Percentiles rank a stretch among this genome's conserved stretches.
Evolutionary conservation across 2,329 filamentous ascomycete genomes (phyloP).

Genomic region (Lachnellula arida): DNA sequence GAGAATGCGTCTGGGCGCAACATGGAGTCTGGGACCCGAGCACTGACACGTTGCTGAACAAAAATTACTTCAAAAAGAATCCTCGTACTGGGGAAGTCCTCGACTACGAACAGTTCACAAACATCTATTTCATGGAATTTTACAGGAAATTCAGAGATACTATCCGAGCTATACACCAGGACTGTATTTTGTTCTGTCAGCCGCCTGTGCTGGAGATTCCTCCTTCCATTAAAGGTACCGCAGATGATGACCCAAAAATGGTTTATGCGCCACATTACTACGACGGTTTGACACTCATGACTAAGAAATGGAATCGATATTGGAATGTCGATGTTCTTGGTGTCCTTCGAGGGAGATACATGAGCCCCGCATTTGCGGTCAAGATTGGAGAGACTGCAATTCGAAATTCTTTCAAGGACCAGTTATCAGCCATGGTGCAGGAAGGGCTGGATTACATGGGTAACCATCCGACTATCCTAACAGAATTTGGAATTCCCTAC

Average conservation of each 20-base stretch:
- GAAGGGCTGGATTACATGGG: constrained; percentile 89
- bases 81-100: constrained; percentile 69
- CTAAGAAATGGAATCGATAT: constrained; percentile 95
- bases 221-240: constrained; percentile 78
- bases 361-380: constrained; percentile 84
- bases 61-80: constrained; percentile 82
- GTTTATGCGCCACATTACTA: constrained; percentile 96
- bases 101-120: constrained; percentile 82
- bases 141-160: constrained; percentile 72
- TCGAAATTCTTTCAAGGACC: constrained; percentile 85
- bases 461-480: constrained; percentile 81
- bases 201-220: constrained; percentile 90
- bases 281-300: constrained; percentile 93
- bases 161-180: constrained; percentile 70
- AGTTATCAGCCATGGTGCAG: constrained; percentile 74
- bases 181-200: constrained; percentile 85
- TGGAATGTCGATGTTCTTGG: constrained; percentile 98
- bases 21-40: constrained; percentile 90
- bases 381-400: constrained; percentile 92
- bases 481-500: constrained; percentile 95
- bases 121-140: constrained; percentile 84
- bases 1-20: constrained; percentile 95
- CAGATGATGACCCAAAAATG: constrained; percentile 84
- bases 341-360: constrained; percentile 81
- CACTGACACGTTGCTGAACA: constrained; percentile 71